Evolutionary conservation across 345 rosid genomes (phyloP), one percentile per base, ranked within the genome.

Genomic region (Carallia brachiata): DNA sequence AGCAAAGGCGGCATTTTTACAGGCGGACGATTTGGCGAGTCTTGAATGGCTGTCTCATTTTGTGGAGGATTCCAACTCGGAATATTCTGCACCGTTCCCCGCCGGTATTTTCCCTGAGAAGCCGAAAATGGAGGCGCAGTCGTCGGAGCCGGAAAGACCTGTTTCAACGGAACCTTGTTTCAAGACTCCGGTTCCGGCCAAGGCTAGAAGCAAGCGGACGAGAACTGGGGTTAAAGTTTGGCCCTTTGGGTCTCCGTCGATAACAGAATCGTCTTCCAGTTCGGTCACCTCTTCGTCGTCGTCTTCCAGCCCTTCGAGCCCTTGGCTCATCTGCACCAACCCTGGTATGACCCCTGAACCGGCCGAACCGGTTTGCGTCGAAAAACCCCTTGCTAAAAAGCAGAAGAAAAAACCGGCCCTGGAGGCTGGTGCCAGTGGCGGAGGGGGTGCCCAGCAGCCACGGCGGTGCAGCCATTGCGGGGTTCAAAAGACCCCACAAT

Each of bases 391-490:
- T 7, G 73, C 28, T 50, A 78, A 75, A 78, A 83, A 72, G 81
- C 77, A 54, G 44, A 84, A 69, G 84, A 83, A 75, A 69, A 83
- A 50, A 48, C 58, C 23, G 30, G 69, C 63, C 12, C 53, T 66
- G 9, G 78, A 47, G 39, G 48, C 6, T 6, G 84, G 55, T 1
- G 34, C 36, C 30, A 19, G 53, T 31, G 47, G 60, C 4, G 50
- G 66, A 1, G 19, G 52, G 17, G 67, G 63, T 63, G 63, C 63
- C 73, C 78, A 71, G 47, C 70, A 48, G 54, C 74, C 81, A 17
- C 82, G 95, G 69, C 81, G 95, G 65, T 94, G 98, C 80, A 86
- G 89, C 72, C 98, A 94, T 77, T 94, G 97, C 64, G 95, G 96
- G n/a, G 96, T 91, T 15, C 88, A 84, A 40, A 91, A 88, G 82